Evolutionary conservation across 805 yeast genomes (phyloP).

Genomic region (Lipomyces mesembrius): DNA sequence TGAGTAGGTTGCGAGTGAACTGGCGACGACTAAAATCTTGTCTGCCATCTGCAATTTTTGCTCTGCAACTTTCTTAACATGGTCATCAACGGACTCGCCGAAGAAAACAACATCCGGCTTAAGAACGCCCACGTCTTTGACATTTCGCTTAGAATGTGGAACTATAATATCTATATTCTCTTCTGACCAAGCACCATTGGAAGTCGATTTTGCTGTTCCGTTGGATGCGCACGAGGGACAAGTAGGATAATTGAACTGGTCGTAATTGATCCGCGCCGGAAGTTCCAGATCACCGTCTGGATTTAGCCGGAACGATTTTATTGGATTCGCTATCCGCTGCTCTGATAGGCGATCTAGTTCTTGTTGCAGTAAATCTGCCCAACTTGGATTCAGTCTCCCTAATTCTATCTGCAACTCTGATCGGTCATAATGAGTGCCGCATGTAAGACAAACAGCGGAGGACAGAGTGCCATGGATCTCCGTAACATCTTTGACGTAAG

Average conservation of each 20-base stretch:
- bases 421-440: conserved; percentile 34
- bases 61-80: conserved; percentile 32
- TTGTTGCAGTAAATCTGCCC: conserved; percentile 34
- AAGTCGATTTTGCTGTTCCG: conserved; percentile 17
- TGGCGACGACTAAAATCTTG: conserved; percentile 38
- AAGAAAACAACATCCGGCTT: conserved; percentile 42
- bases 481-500: conserved; percentile 37
- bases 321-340: conserved; percentile 19
- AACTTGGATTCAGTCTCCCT: conserved; percentile 37
- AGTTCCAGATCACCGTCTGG: conserved; percentile 42
- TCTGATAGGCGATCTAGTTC: conserved; percentile 28
- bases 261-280: conserved; percentile 32
- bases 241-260: conserved; percentile 40
- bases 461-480: conserved; percentile 41
- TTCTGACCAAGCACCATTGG: conserved; percentile 21
- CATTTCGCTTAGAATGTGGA: conserved; percentile 21
- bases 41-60: conserved; percentile 32
- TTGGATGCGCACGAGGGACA: conserved; percentile 34
- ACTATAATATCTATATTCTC: conserved; percentile 17
- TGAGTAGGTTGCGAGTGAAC: conserved; percentile 41
- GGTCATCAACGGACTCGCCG: conserved; percentile 40
- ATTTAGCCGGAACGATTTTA: conserved; percentile 31
- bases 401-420: conserved; percentile 32
- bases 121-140: conserved; percentile 39
- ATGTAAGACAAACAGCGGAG: conserved; percentile 37